These are phyloP conservation scores for Hypericum androsaemum DNA, from an alignment of 345 rosid species.

Conservation along the genomic window DNA sequence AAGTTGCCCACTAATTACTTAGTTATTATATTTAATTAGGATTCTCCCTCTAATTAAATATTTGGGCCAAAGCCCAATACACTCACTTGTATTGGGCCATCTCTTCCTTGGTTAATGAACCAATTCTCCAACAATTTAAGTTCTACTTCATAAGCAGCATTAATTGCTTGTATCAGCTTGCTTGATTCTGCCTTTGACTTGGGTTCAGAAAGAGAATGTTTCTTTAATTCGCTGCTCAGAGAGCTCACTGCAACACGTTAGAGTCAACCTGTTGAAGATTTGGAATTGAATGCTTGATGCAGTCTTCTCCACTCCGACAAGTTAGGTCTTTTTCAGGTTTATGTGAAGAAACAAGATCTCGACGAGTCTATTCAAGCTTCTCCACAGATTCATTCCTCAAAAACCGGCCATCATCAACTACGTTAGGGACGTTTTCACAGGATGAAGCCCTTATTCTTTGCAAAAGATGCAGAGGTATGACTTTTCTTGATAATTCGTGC, in stretches of 20 bases:
- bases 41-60: no score
- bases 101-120: no score
- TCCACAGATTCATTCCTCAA: constrained; percentile 14
- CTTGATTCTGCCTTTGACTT: constrained; percentile 15
- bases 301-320: constrained; percentile 8
- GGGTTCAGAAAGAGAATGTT: constrained; percentile 8
- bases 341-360: constrained; percentile 11
- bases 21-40: no score
- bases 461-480: constrained; percentile 24
- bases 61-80: no score
- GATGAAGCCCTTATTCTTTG: constrained; percentile 22
- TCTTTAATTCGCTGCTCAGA: constrained; percentile 13
- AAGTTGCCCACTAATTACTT: no score
- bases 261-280: constrained; percentile 9
- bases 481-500: constrained; percentile 30
- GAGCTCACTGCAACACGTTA: constrained; percentile 13
- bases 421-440: constrained; percentile 10
- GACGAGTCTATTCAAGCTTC: constrained; percentile 14
- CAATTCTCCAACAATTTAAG: no score
- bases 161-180: constrained; percentile 26
- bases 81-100: no score
- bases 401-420: constrained; percentile 15
- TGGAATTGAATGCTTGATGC: constrained; percentile 7
- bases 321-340: constrained; percentile 6
- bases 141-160: constrained; percentile 26